A percentile compares a stretch with the other conserved stretches of the same genome.
Evolutionary conservation across 257 asterid genomes (phyloP).

Genomic region (Solanum habrochaites): DNA sequence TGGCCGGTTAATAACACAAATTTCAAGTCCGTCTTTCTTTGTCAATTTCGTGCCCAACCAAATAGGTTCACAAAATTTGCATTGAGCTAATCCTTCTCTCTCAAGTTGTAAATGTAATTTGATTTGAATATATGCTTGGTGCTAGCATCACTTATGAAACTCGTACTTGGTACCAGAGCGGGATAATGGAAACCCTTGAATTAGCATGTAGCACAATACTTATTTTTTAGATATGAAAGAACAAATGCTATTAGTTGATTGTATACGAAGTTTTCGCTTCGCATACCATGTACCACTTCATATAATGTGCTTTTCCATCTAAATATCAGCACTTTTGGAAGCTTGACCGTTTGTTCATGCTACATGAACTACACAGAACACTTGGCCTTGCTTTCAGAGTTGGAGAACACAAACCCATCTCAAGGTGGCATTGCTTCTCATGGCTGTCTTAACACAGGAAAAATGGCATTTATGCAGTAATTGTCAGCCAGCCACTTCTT

Average conservation of each 20-base stretch:
- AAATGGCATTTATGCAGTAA: neutral
- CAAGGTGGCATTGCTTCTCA: neutral
- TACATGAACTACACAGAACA: neutral
- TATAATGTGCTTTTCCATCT: neutral
- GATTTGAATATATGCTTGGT: neutral
- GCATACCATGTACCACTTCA: neutral
- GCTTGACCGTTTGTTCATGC: neutral
- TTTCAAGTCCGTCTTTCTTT: neutral
- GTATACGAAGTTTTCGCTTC: neutral
- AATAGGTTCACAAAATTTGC: neutral
- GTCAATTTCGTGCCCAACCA: neutral
- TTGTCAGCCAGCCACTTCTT: neutral
- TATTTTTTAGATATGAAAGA: neutral
- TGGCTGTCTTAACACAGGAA: neutral
- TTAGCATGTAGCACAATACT: neutral
- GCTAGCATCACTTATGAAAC: neutral
- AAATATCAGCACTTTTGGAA: neutral
- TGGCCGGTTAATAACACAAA: neutral
- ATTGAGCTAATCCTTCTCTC: neutral
- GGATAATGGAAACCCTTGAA: neutral
- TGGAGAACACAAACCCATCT: neutral
- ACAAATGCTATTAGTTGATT: neutral
- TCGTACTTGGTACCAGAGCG: neutral
- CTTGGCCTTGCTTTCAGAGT: neutral
- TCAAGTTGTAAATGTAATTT: neutral